Evolutionary conservation across 345 rosid species (phyloP).

Genomic region (Eucalyptus cloeziana): DNA sequence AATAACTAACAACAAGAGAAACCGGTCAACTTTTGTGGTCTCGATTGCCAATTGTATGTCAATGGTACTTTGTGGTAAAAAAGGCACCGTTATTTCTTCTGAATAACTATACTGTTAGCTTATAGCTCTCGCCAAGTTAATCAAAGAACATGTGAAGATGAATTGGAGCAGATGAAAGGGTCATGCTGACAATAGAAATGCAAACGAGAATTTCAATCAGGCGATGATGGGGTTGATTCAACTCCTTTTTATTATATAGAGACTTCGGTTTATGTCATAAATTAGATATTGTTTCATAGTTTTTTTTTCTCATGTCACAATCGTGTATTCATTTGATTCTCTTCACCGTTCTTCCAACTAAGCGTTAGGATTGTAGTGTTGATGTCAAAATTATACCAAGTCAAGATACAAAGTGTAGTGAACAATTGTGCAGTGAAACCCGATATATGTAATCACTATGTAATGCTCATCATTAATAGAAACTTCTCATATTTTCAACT

Average conservation of each 20-base stretch:
- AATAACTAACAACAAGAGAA: too few species aligned
- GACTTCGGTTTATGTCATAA: not conserved
- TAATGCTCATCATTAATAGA: too few species aligned
- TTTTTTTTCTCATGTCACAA: too few species aligned
- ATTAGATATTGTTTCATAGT: too few species aligned
- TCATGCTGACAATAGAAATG: not conserved
- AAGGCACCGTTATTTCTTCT: not conserved
- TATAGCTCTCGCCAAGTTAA: not conserved
- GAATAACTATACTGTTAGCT: not conserved
- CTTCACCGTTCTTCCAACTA: not conserved
- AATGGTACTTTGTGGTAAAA: not conserved
- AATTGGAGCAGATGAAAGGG: not conserved
- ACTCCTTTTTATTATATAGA: not conserved
- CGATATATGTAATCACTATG: accelerated
- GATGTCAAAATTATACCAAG: not conserved
- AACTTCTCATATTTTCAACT: too few species aligned
- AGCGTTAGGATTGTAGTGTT: not conserved
- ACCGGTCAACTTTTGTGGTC: too few species aligned
- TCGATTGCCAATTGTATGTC: too few species aligned
- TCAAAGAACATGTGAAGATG: not conserved
- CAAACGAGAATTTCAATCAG: too few species aligned
- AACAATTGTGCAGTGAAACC: not conserved
- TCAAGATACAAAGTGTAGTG: not conserved
- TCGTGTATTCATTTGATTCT: too few species aligned
- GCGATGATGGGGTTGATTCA: not conserved